Percentiles rank a stretch among this genome's conserved stretches.
phyloP scores from a whole-genome alignment of 495 filamentous ascomycete genomes.

The Daldinia childiae region DNA sequence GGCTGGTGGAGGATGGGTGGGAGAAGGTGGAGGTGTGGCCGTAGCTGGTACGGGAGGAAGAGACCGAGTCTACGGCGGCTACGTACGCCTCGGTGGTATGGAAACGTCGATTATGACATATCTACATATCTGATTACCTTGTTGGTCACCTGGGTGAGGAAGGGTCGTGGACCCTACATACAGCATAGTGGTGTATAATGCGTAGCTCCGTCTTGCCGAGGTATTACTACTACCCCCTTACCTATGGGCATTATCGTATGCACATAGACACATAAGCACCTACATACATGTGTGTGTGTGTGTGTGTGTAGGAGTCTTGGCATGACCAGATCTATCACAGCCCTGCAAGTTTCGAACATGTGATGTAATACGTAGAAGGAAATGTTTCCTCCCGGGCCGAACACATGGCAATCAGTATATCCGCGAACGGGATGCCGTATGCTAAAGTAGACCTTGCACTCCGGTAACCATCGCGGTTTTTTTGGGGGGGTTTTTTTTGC shows the following conservation, averaged over 20 bases:
- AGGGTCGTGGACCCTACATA: background rate
- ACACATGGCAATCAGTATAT: background rate
- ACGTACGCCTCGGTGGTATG: background rate
- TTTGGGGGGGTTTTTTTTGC: background rate
- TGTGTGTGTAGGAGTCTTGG: background rate
- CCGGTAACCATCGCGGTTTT: background rate
- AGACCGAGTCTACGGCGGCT: too few species aligned
- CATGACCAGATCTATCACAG: background rate
- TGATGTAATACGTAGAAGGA: background rate
- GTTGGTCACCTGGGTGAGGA: background rate
- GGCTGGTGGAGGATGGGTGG: constrained; percentile 68
- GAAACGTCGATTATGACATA: background rate
- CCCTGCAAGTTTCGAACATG: background rate
- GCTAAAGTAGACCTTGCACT: background rate
- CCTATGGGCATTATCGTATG: background rate
- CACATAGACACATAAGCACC: background rate
- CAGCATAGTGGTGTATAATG: background rate
- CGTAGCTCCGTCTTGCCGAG: background rate
- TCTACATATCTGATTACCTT: background rate
- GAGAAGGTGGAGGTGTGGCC: constrained; percentile 85
- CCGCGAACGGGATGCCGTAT: background rate
- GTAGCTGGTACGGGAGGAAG: constrained; percentile 41
- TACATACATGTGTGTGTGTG: background rate
- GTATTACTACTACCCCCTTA: background rate
- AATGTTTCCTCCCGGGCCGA: background rate